Conservation (phyloP, 164 flowering plant species). For the Berberis thunbergii region DNA sequence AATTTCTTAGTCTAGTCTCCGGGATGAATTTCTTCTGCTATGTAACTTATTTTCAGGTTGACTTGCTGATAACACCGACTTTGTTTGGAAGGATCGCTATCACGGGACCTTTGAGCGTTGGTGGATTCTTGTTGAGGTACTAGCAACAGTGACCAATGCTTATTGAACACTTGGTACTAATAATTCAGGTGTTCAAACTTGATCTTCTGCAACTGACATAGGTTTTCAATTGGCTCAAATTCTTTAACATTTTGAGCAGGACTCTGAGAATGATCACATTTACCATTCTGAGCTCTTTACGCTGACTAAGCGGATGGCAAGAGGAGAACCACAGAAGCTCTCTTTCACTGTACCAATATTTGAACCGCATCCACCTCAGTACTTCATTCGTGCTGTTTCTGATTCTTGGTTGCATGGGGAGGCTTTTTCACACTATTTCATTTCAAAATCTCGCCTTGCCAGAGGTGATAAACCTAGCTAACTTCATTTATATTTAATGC, state of each 20-base stretch:
- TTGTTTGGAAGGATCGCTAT: conserved; percentile 93
- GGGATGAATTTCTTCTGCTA: background rate
- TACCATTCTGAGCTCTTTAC: conserved; percentile 94
- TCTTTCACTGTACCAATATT: conserved; percentile 94
- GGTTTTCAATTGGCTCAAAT: background rate
- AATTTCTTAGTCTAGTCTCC: background rate
- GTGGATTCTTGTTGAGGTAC: conserved; percentile 99
- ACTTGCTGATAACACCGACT: conserved; percentile 73
- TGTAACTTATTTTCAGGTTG: conserved; percentile 42
- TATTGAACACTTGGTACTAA: background rate
- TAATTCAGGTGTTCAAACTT: background rate
- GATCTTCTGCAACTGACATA: too few species aligned
- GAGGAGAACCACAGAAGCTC: conserved; percentile 80
- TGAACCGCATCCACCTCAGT: conserved; percentile 99
- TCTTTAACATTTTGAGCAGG: conserved; percentile 38
- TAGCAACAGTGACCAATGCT: background rate
- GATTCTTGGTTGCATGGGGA: conserved; percentile 95
- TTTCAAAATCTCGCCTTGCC: conserved; percentile 86
- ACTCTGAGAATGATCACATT: conserved; percentile 90
- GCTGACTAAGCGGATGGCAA: conserved; percentile 74
- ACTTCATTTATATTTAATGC: too few species aligned
- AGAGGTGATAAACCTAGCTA: conserved; percentile 40
- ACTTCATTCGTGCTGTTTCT: conserved; percentile 86
- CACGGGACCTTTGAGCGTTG: conserved; percentile 82
- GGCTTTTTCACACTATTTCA: conserved; percentile 71